Evolutionary conservation across 2,329 filamentous ascomycete genomes (phyloP).

Genomic region (Zymoseptoria crescenta): DNA sequence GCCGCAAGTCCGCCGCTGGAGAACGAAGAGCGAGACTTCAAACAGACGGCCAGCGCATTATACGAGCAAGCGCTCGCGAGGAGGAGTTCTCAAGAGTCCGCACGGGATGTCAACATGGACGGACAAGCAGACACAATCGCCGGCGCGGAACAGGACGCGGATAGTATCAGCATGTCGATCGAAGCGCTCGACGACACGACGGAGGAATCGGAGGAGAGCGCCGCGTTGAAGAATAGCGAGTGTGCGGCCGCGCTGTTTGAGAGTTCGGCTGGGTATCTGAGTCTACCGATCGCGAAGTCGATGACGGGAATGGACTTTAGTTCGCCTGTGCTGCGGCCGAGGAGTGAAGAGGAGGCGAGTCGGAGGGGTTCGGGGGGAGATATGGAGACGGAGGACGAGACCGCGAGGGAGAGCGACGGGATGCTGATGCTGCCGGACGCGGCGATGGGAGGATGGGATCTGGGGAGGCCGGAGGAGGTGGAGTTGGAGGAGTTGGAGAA

Average conservation of each 20-base stretch:
- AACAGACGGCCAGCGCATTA: conserved; percentile 82
- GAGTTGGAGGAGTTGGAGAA: conserved; percentile 90
- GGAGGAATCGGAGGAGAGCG: conserved; percentile 39
- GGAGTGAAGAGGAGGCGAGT: conserved; percentile 7
- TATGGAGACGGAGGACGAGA: neutral
- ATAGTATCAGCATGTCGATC: conserved; percentile 29
- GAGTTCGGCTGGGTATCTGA: conserved; percentile 36
- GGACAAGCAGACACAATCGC: conserved; percentile 15
- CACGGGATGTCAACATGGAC: conserved; percentile 32
- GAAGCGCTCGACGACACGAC: conserved; percentile 14
- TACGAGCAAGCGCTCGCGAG: conserved; percentile 48
- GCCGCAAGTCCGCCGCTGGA: conserved; percentile 84
- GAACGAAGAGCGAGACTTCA: conserved; percentile 93
- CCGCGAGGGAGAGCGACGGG: neutral
- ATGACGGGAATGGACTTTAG: conserved; percentile 34
- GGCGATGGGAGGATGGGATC: neutral
- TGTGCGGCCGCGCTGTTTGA: conserved; percentile 41
- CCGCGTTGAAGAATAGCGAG: conserved; percentile 44
- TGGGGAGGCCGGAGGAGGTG: conserved; percentile 68
- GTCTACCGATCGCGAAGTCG: conserved; percentile 37
- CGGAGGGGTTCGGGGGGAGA: neutral
- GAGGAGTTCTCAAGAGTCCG: conserved; percentile 31
- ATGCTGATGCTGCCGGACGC: neutral
- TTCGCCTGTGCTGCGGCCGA: conserved; percentile 40
- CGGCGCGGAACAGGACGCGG: conserved; percentile 28